Conservation (phyloP, 495 filamentous ascomycete genomes). For the Penicillium flavigenum region DNA sequence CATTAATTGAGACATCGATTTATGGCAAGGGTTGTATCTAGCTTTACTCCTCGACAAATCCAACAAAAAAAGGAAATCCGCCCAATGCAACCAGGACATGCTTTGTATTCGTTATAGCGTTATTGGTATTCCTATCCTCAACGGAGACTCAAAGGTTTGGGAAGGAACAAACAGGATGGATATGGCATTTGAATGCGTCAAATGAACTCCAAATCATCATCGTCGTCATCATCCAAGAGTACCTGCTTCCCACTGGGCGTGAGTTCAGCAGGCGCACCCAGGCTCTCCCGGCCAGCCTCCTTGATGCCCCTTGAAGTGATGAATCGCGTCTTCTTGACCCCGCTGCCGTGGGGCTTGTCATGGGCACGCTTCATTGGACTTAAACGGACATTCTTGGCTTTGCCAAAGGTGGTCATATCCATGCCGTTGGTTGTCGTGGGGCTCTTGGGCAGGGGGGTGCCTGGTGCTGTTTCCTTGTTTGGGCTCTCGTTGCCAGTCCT, state of each 20-base stretch:
- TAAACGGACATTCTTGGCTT: slow-evolving; percentile 56
- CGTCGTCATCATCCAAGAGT: slow-evolving; percentile 43
- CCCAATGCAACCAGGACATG: slow-evolving; percentile 15
- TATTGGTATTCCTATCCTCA: slow-evolving; percentile 1
- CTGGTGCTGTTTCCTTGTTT: slow-evolving; percentile 11
- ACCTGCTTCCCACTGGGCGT: slow-evolving; percentile 28
- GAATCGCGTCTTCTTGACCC: slow-evolving; percentile 77
- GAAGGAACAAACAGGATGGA: background rate
- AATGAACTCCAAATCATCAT: slow-evolving; percentile 57
- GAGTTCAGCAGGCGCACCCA: slow-evolving; percentile 52
- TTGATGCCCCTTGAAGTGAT: slow-evolving; percentile 73
- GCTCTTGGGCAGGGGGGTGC: slow-evolving; percentile 14
- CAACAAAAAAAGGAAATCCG: slow-evolving; percentile 13
- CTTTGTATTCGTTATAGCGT: slow-evolving; percentile 22
- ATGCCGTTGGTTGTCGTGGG: slow-evolving; percentile 20
- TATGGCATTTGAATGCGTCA: slow-evolving; percentile 21
- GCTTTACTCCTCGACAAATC: background rate
- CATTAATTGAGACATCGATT: background rate
- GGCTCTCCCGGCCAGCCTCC: slow-evolving; percentile 72
- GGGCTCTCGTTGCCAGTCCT: slow-evolving; percentile 29
- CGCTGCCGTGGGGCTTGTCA: slow-evolving; percentile 37
- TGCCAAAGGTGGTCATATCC: slow-evolving; percentile 32
- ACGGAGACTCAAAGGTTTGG: background rate
- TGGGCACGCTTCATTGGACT: slow-evolving; percentile 64
- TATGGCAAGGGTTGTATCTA: background rate